Base-by-base conservation (phyloP, 306 rosid genomes). In the Rosa chinensis region DNA sequence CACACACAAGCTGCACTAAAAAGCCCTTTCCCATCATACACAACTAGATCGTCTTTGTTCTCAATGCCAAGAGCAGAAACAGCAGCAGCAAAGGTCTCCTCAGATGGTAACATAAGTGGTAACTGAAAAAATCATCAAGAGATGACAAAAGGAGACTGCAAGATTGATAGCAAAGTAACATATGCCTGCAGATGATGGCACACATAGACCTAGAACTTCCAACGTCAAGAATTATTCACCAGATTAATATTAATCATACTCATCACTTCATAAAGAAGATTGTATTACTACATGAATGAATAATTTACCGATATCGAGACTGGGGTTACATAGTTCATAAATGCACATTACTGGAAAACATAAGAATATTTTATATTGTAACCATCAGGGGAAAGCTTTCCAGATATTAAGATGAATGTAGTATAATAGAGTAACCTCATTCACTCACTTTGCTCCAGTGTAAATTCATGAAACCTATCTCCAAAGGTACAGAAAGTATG, bases 1-100 rank as follows among this genome's bases (percentile, higher is more conserved):
- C 99, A 96, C 72, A 96, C 99, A 79, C 99, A 98, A 79, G 99
- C 99, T 3, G 99, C 98, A 84, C 98, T 96, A 78, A 91, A 96
- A 82, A 96, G 56, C 75, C 99, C 99, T 83, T 96, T 96, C 35
- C 98, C 98, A 78, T 96, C 99, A 77, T 96, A 96, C 79, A 93
- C 99, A 75, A 96, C 91, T 77, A 93, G 55, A 47, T 87, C 94
- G 71, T 96, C 89, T 88, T 91, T 86, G 88, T 96, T 96, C 70
- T 87, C 81, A 42, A 96, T 85, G 82, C 97, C 97, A 82, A 96
- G 96, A 55, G 98, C 97, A 70, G 98, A 93, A 85, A 79, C 97
- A 79, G 97, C 99, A 77, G 98, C 94, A 78, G 96, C 97, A 88
- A 96, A 96, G 82, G 97, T 97, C 78, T 93, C 94, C 89, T 90